Evolutionary conservation across 768 basidiomycete genomes (phyloP).

Genomic region (Hydnomerulius pinastri): DNA sequence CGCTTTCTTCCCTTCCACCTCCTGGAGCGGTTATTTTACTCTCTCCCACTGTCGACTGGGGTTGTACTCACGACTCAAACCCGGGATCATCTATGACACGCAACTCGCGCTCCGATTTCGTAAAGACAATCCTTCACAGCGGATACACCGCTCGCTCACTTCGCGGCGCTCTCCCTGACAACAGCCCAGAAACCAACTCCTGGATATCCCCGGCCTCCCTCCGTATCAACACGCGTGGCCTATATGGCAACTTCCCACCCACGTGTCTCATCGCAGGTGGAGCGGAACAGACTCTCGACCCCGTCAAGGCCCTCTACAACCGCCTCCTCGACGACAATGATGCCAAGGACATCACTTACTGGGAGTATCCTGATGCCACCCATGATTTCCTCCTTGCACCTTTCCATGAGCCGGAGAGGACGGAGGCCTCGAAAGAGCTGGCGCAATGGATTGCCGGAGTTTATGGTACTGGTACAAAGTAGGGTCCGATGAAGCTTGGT

Average conservation of each 20-base stretch:
- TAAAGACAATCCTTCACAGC: not conserved
- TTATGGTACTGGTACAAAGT: too few relatives aligned
- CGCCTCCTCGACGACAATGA: constrained; percentile 29
- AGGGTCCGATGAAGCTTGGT: too few relatives aligned
- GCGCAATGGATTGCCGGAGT: constrained; percentile 5
- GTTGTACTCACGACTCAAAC: not conserved
- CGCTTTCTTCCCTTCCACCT: constrained; percentile 2
- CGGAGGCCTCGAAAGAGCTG: constrained; percentile 20
- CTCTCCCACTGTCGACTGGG: constrained; percentile 5
- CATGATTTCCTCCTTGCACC: constrained; percentile 24
- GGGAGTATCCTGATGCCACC: constrained; percentile 16
- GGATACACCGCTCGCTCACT: constrained; percentile 7
- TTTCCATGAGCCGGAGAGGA: constrained; percentile 32
- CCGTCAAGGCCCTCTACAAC: constrained; percentile 23
- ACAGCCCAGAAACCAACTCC: constrained; percentile 1
- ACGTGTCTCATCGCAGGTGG: constrained; percentile 30
- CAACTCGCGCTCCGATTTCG: not conserved
- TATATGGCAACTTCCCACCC: constrained; percentile 28
- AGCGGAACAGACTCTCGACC: constrained; percentile 30
- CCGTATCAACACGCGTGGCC: constrained; percentile 5
- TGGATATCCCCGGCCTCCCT: constrained; percentile 15
- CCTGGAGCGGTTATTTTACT: constrained; percentile 12
- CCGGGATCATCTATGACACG: not conserved
- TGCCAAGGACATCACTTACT: constrained; percentile 17
- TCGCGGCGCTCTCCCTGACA: constrained; percentile 10